A percentile compares a stretch with the other conserved stretches of the same genome.
These are phyloP conservation scores for Apiotrichum akiyoshidainum DNA, from an alignment of 1,284 basidiomycete species.

Conservation along the genomic window DNA sequence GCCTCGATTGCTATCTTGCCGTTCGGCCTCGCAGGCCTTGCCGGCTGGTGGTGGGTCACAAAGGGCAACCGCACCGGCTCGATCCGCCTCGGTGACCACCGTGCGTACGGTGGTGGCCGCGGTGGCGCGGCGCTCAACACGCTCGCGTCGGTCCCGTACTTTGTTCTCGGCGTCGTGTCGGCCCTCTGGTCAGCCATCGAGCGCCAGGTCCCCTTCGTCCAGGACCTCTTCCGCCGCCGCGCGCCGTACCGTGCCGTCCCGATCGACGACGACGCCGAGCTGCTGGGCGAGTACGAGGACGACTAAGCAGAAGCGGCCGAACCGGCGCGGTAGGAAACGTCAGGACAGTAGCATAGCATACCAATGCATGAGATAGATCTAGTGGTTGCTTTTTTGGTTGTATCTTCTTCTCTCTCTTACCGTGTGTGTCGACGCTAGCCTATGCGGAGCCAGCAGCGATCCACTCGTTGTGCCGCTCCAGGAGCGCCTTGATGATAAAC, in stretches of 20 bases:
- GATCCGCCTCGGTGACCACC: conserved; percentile 67
- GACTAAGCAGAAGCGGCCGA: neutral
- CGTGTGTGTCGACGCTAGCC: too few relatives aligned
- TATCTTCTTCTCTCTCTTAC: too few relatives aligned
- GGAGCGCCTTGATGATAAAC: conserved; percentile 75
- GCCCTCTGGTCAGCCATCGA: conserved; percentile 61
- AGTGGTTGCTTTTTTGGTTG: conserved; percentile 1
- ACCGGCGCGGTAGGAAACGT: neutral
- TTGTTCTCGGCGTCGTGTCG: conserved; percentile 69
- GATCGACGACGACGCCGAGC: conserved; percentile 72
- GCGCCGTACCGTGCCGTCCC: conserved; percentile 76
- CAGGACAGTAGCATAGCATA: conserved; percentile 3
- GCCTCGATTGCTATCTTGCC: conserved; percentile 66
- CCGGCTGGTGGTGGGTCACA: conserved; percentile 74
- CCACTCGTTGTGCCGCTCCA: conserved; percentile 72
- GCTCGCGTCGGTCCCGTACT: conserved; percentile 80
- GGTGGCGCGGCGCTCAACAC: conserved; percentile 58
- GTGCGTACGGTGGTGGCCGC: conserved; percentile 52
- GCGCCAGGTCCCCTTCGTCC: conserved; percentile 50
- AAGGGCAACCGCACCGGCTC: conserved; percentile 57
- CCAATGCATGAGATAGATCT: conserved; percentile 5
- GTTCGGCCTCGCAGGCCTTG: conserved; percentile 66
- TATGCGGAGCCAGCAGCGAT: conserved; percentile 30
- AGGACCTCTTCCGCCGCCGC: conserved; percentile 51
- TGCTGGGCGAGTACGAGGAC: conserved; percentile 39